These are phyloP conservation scores for Geosmithia morbida DNA, from an alignment of 2,329 filamentous ascomycete species.

Conservation along the genomic window DNA sequence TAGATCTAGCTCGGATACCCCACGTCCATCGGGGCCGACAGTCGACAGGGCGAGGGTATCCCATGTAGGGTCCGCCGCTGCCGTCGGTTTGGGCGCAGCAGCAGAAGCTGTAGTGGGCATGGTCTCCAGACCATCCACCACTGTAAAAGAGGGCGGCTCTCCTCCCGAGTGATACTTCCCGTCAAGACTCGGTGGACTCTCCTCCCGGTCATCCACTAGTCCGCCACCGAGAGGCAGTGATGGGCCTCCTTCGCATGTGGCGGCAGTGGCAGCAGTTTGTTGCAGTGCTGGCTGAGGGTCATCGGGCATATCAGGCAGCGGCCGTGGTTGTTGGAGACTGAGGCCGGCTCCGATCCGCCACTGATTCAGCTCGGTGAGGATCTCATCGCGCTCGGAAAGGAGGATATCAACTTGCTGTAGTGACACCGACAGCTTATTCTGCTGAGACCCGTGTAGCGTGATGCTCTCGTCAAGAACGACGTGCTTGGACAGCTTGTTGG, in stretches of 20 bases:
- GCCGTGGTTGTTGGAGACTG: background rate
- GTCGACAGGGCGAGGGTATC: background rate
- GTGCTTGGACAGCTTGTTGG: conserved; percentile 22
- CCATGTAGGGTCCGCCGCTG: background rate
- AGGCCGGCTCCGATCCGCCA: conserved; percentile 4
- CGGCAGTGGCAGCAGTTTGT: background rate
- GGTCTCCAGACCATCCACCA: background rate
- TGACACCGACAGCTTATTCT: background rate
- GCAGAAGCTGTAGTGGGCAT: background rate
- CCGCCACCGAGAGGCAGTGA: too few relatives aligned
- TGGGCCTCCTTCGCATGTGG: background rate
- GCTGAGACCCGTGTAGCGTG: conserved; percentile 12
- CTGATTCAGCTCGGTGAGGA: conserved; percentile 13
- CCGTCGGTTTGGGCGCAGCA: background rate
- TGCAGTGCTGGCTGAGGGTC: background rate
- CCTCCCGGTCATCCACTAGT: background rate
- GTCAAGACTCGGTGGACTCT: background rate
- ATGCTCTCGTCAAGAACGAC: conserved; percentile 22
- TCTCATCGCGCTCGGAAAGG: conserved; percentile 11
- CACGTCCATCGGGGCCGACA: background rate
- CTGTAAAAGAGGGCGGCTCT: background rate
- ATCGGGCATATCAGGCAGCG: background rate
- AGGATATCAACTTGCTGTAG: conserved; percentile 5
- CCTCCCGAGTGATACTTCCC: background rate
- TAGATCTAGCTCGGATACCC: background rate